These are phyloP conservation scores for Diaporthe aspalathi DNA, from an alignment of 2,329 filamentous ascomycete genomes.

Conservation along the genomic window DNA sequence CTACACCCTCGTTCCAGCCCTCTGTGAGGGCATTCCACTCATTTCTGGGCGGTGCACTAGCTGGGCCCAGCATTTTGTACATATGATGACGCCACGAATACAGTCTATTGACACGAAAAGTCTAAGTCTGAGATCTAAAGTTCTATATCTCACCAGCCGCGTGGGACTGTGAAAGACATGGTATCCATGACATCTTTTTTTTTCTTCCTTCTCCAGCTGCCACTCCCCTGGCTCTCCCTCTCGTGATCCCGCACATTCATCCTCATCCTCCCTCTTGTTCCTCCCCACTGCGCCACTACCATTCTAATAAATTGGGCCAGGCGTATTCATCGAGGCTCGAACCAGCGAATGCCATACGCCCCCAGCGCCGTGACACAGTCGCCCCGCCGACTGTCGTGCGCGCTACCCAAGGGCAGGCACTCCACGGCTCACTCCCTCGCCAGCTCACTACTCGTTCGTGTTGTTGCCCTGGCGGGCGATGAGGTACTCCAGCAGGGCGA, in stretches of 20 bases:
- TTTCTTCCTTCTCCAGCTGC: no score
- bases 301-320: no score
- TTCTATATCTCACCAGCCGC: not conserved
- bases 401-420: fast-evolving
- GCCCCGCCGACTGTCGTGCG: no score
- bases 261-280: no score
- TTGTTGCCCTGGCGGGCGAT: no score
- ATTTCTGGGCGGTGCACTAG: not conserved
- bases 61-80: not conserved
- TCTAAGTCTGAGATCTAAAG: not conserved
- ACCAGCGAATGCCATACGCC: no score
- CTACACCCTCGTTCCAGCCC: not conserved
- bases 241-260: no score
- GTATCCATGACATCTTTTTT: not conserved
- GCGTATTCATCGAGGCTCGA: no score
- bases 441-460: no score
- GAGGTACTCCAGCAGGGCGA: no score
- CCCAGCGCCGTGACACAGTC: no score
- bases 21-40: not conserved
- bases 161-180: not conserved
- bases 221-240: not conserved
- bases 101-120: not conserved
- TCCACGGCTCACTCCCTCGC: not conserved
- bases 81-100: conserved; percentile 1
- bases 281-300: no score